Conservation (phyloP, 805 yeast species). For the Ogataea paraovalis region DNA sequence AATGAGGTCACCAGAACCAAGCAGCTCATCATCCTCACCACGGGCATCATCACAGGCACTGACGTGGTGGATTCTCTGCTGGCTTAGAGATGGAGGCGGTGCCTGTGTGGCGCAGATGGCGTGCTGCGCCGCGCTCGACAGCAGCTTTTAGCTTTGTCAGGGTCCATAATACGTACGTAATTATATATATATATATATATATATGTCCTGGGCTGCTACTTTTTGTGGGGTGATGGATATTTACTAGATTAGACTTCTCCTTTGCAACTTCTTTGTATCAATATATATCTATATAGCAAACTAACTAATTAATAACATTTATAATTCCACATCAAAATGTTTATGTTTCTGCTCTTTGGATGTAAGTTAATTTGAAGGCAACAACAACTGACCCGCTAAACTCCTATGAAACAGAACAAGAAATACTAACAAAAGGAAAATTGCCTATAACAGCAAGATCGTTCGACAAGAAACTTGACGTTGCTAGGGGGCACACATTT, state of each 20-base stretch:
- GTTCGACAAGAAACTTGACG: conserved; percentile 11
- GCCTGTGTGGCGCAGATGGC: background rate
- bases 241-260: no score
- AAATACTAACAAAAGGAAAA: background rate
- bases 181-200: background rate
- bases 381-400: no score
- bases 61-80: conserved; percentile 29
- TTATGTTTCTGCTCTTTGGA: conserved; percentile 20
- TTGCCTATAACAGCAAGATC: conserved; percentile 7
- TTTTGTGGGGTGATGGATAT: no score
- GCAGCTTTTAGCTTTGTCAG: no score
- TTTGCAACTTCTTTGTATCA: no score
- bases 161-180: background rate
- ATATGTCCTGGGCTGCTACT: background rate
- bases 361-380: conserved; percentile 12
- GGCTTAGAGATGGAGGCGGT: background rate
- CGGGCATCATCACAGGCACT: conserved; percentile 38
- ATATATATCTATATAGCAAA: no score
- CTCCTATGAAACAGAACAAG: no score
- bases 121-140: no score
- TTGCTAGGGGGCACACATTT: conserved; percentile 12
- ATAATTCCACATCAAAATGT: no score
- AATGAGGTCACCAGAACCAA: conserved; percentile 30
- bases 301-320: no score
- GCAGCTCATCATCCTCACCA: conserved; percentile 39